These are phyloP conservation scores for Sordariomycetes sp. DNA, from an alignment of 2,329 filamentous ascomycete genomes.

Conservation along the genomic window DNA sequence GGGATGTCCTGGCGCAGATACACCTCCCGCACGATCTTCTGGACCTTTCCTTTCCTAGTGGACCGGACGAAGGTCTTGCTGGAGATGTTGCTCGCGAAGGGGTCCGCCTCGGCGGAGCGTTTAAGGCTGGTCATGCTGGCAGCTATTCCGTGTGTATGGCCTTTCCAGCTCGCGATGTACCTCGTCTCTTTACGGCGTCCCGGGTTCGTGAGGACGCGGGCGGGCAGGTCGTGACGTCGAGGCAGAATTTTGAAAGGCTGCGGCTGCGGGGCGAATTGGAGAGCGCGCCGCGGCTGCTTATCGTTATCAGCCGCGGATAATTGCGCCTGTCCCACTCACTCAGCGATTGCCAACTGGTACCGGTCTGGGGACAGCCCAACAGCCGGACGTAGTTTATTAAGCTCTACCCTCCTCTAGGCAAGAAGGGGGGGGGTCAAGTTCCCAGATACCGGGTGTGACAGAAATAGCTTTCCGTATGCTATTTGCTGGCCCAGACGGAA, in stretches of 20 bases:
- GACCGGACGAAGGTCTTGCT: constrained; percentile 95
- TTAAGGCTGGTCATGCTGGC: constrained; percentile 55
- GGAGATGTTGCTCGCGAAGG: constrained; percentile 63
- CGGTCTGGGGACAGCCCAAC: background rate
- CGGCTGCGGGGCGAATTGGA: constrained; percentile 11
- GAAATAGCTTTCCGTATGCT: background rate
- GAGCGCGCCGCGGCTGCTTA: constrained; percentile 15
- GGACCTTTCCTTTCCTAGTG: constrained; percentile 90
- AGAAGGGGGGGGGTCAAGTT: background rate
- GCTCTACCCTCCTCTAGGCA: background rate
- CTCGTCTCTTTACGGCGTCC: background rate
- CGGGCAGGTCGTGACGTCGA: background rate
- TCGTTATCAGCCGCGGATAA: constrained; percentile 15
- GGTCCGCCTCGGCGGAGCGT: constrained; percentile 39
- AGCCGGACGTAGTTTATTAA: background rate
- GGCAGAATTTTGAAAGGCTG: constrained; percentile 6
- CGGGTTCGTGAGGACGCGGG: background rate
- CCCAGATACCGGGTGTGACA: background rate
- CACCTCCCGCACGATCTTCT: constrained; percentile 95
- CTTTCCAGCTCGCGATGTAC: constrained; percentile 10
- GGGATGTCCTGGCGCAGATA: constrained; percentile 96
- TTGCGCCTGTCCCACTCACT: background rate
- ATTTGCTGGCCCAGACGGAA: background rate
- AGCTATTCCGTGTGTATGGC: background rate
- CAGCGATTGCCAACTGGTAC: background rate